Base-by-base conservation (phyloP, 345 rosid genomes). In the Arabidopsis arenosa region DNA sequence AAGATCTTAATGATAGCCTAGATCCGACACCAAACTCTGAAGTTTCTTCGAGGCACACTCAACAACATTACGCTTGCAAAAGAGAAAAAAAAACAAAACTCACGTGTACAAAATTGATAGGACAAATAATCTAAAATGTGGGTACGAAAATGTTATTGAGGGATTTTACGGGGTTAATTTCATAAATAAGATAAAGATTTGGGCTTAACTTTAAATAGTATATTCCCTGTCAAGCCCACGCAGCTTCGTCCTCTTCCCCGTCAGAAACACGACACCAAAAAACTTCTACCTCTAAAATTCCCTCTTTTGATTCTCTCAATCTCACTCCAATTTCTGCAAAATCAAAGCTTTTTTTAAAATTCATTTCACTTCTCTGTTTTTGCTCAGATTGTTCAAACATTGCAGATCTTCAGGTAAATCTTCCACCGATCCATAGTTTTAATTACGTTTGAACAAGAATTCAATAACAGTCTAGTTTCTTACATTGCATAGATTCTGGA, bases 211-310 rank as follows among this genome's bases (percentile, higher is more conserved):
- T 0, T 3, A 12, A 11, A 43, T 56, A 23, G 3, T 51, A 71
- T 59, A 47, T 47, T 35, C 59, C 37, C 35, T 75, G 57, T 45
- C 49, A 57, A 57, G 33, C 35, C 66, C 15, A 74, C 72, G 56
- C 14, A 75, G 49, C 44, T 47, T 59, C 53, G 30, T 67, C 48
- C 8, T 39, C 51, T 2, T 49, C 73, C 73, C 32, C 73, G 43
- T 64, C 79, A 75, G 8, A 35, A 55, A 18, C 64, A 64, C 70
- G 70, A 64, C 44, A 60, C 36, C 74, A 37, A 68, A 67, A 63
- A 55, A 35, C 14, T 18, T 37, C 8, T 40, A 47, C 52, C 9
- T 15, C 17, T 39, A 68, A 55, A n/a, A 28, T 69, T 28, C 63
- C 14, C 65, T 55, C 61, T 30, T 35, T 18, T 18, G 13, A 51